Conservation (phyloP, 345 rosid species). For the Luvunga scandens region DNA sequence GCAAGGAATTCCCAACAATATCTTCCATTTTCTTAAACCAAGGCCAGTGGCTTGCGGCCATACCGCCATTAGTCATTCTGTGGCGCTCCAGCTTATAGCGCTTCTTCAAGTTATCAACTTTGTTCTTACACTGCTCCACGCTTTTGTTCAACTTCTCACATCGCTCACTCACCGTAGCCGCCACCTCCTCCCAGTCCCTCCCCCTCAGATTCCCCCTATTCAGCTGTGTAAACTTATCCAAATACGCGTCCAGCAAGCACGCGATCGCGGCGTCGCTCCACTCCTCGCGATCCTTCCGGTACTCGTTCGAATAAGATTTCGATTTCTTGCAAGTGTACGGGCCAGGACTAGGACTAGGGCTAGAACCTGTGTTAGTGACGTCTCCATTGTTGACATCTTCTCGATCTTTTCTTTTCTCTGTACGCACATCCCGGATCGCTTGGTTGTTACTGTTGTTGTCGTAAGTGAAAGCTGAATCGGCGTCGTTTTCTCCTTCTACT, state of each 20-base stretch:
- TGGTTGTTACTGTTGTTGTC: conserved; percentile 33
- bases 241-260: conserved; percentile 44
- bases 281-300: conserved; percentile 50
- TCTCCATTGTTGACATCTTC: conserved; percentile 63
- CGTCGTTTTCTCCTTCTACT: conserved; percentile 46
- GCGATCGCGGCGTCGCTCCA: conserved; percentile 53
- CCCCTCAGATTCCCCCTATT: conserved; percentile 48
- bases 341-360: conserved; percentile 12
- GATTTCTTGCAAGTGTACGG: conserved; percentile 50
- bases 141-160: conserved; percentile 33
- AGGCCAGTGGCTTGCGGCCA: conserved; percentile 36
- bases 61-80: conserved; percentile 19
- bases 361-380: background rate
- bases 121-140: conserved; percentile 59
- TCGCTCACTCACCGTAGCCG: conserved; percentile 39
- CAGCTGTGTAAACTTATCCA: conserved; percentile 43
- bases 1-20: conserved; percentile 25
- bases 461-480: conserved; percentile 49
- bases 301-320: conserved; percentile 38
- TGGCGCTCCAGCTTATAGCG: conserved; percentile 46
- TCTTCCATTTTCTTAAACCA: conserved; percentile 47
- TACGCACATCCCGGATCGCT: conserved; percentile 40
- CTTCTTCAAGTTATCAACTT: conserved; percentile 51
- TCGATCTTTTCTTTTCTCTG: conserved; percentile 53
- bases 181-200: conserved; percentile 57